phyloP scores from a whole-genome alignment of 768 basidiomycete species.

The Boletellus ananiceps region DNA sequence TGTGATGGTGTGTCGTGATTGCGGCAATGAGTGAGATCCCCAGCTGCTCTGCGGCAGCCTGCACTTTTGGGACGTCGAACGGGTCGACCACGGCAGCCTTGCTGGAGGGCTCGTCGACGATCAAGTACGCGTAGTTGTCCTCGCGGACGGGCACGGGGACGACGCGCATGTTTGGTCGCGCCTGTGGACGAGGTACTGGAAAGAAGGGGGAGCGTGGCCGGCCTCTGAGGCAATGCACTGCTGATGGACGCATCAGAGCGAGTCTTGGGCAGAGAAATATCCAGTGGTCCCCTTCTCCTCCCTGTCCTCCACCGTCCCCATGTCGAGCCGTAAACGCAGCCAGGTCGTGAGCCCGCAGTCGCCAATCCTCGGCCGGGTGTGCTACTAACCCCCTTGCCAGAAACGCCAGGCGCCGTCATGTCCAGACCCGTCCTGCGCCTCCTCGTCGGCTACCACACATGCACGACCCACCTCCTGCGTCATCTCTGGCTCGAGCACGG shows the following conservation, averaged over 20 bases:
- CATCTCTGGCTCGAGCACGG: too few relatives aligned
- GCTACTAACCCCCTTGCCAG: slow-evolving; percentile 7
- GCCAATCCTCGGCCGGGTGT: neutral
- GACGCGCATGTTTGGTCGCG: slow-evolving; percentile 53
- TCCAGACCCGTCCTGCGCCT: neutral
- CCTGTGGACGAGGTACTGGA: slow-evolving; percentile 12
- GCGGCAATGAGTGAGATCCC: slow-evolving; percentile 64
- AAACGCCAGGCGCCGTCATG: neutral
- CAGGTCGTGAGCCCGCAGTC: slow-evolving; percentile 2
- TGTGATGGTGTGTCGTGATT: slow-evolving; percentile 91
- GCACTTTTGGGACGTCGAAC: slow-evolving; percentile 68
- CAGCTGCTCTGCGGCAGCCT: slow-evolving; percentile 53
- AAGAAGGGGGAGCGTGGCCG: slow-evolving; percentile 4
- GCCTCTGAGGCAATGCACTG: slow-evolving; percentile 18
- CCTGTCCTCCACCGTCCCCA: neutral
- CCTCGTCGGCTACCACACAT: neutral
- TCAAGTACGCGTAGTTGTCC: slow-evolving; percentile 84
- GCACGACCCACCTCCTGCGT: neutral
- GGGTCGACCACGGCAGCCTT: slow-evolving; percentile 79
- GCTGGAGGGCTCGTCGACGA: slow-evolving; percentile 63
- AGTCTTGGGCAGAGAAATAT: neutral
- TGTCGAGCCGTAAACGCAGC: neutral
- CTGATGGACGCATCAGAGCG: neutral
- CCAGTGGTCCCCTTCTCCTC: neutral
- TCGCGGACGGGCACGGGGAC: slow-evolving; percentile 73